These are phyloP conservation scores for Ganoderma leucocontextum DNA, from an alignment of 1,284 basidiomycete genomes.

Conservation along the genomic window DNA sequence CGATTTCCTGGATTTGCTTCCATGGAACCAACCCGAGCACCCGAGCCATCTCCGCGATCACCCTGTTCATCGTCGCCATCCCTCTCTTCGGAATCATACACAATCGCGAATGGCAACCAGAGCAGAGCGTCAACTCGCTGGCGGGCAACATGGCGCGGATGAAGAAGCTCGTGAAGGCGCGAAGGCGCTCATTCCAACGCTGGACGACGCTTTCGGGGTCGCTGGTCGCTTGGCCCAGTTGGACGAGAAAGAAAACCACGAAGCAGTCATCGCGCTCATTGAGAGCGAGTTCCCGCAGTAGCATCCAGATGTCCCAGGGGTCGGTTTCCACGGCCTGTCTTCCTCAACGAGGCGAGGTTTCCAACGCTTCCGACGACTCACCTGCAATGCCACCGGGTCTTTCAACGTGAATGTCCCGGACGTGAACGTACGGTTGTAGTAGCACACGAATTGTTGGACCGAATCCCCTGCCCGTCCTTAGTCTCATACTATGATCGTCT, in stretches of 20 bases:
- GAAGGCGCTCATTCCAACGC: not conserved
- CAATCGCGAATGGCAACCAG: slow-evolving; percentile 10
- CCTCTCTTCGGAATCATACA: slow-evolving; percentile 2
- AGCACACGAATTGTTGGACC: not conserved
- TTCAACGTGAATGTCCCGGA: not conserved
- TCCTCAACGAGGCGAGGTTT: not conserved
- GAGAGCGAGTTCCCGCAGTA: not conserved
- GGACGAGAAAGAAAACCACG: not conserved
- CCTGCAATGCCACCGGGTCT: not conserved
- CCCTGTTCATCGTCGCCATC: slow-evolving; percentile 2
- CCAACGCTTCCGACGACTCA: not conserved
- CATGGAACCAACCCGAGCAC: slow-evolving; percentile 3
- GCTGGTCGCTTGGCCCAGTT: not conserved
- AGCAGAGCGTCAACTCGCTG: not conserved
- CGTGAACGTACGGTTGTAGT: not conserved
- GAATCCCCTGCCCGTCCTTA: not conserved
- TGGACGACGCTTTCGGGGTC: not conserved
- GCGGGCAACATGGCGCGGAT: slow-evolving; percentile 4
- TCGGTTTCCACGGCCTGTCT: not conserved
- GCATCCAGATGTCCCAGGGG: not conserved
- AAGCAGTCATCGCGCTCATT: not conserved
- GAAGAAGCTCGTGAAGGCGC: slow-evolving; percentile 8
- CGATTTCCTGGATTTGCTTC: slow-evolving; percentile 32
- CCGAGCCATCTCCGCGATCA: slow-evolving; percentile 9
- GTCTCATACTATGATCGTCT: not conserved